Evolutionary conservation across 768 basidiomycete genomes (phyloP), one percentile per base, ranked within the genome.

Genomic region (Mycena chlorophos): DNA sequence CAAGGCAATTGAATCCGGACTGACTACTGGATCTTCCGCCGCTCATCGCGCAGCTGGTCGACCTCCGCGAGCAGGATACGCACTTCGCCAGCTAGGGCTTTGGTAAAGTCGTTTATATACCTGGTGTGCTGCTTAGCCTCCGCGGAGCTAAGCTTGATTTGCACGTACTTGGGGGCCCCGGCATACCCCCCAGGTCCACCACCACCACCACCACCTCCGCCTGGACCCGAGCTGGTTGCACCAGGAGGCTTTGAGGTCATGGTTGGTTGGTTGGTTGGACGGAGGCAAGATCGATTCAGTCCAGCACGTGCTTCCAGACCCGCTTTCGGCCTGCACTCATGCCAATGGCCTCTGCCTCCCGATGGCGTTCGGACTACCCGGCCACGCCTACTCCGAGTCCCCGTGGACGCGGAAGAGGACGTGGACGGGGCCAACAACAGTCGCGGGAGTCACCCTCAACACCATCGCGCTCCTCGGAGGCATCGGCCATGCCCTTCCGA

Each of bases 101-200:
- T 90, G 65, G 87, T 91, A 69, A 93, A 92, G 60, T 93, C 89
- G 62, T 90, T 87, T 40, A 93, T 75, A 63, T 90, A 88, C 75
- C 79, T 76, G 46, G 60, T 19, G 27, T 60, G 49, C 19, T 22
- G 8, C 13, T 14, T 28, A 26, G 2, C 8, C 20, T 5, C 17
- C 30, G 23, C 22, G 14, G 16, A 52, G 22, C 13, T 39, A 27
- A 52, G 22, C n/a, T n/a, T 5, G 22, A 16, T 8, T 39, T 43
- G 37, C 52, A 57, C 59, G 59, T 51, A 61, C 60, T 61, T 61
- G 0, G 60, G 60, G 25, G 55, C 60, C 26, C 55, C 60, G 16
- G 47, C 54, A 47, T 57, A 57, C 5, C 45, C 39, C 27, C 53
- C 40, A 54, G 52, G 5, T 52, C 56, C 60, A 51, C 57, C 34